Evolutionary conservation across 140 eudicot species (phyloP).

Genomic region (Flaveria floridana): DNA sequence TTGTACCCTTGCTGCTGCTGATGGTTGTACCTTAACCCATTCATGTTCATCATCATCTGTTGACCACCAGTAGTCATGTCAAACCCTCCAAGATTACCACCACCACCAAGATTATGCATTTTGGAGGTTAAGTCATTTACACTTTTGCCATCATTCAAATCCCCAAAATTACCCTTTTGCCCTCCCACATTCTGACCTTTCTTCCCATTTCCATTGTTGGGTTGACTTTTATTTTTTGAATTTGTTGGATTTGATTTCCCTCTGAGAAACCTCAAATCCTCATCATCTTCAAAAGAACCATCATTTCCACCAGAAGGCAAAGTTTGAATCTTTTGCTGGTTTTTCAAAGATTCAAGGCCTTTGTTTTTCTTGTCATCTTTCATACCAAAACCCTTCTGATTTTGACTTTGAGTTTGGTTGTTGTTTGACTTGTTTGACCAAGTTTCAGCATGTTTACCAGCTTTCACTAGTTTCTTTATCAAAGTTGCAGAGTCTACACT

Average conservation of each 20-base stretch:
- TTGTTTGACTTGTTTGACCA: neutral
- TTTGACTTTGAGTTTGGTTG: neutral
- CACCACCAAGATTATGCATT: conserved; percentile 30
- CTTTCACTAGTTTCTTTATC: neutral
- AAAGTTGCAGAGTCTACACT: neutral
- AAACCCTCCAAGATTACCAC: conserved; percentile 34
- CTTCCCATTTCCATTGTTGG: conserved; percentile 44
- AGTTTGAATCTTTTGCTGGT: neutral
- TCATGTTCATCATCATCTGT: conserved; percentile 41
- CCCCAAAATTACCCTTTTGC: conserved; percentile 38
- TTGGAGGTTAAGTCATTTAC: conserved; percentile 47
- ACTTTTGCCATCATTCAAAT: conserved; percentile 37
- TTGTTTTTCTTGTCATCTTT: neutral
- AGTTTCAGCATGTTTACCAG: neutral
- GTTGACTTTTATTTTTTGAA: conserved; percentile 27
- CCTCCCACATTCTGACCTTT: conserved; percentile 47
- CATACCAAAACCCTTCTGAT: neutral
- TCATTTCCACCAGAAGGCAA: neutral
- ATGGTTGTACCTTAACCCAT: conserved; percentile 38
- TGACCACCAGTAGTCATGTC: conserved; percentile 38
- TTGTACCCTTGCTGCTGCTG: conserved; percentile 8
- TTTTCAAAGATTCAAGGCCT: neutral
- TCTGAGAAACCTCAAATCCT: neutral
- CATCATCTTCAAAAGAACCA: neutral
- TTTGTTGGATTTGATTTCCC: neutral